Conservation (phyloP, 2,329 filamentous ascomycete species). For the Hansfordia pulvinata region DNA sequence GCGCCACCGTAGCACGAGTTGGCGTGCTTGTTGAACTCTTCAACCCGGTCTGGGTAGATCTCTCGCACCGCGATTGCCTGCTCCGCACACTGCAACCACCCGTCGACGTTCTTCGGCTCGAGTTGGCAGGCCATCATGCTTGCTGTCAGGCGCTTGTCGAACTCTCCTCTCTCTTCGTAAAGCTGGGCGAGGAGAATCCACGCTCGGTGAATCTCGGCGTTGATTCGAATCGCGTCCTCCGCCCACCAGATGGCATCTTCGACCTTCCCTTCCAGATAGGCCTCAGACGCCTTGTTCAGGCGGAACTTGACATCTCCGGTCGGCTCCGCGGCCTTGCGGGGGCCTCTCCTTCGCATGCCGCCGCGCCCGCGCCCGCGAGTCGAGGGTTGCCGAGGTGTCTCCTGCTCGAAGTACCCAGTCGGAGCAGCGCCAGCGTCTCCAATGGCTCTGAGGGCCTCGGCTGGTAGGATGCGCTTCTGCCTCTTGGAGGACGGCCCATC, state of each 20-base stretch:
- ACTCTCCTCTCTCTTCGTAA: conserved; percentile 44
- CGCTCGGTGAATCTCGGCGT: conserved; percentile 51
- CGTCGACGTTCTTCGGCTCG: conserved; percentile 42
- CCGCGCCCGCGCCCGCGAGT: too few species aligned
- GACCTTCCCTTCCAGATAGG: conserved; percentile 50
- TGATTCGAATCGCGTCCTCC: conserved; percentile 53
- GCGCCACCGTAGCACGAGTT: conserved; percentile 46
- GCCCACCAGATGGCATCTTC: conserved; percentile 43
- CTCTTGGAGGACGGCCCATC: too few species aligned
- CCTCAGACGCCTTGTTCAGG: conserved; percentile 52
- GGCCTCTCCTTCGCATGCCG: conserved; percentile 24
- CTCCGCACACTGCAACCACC: conserved; percentile 46
- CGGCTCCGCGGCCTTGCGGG: conserved; percentile 50
- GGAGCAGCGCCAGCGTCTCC: too few species aligned
- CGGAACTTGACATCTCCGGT: conserved; percentile 58
- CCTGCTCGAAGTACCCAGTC: too few species aligned
- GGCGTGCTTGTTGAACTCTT: conserved; percentile 36
- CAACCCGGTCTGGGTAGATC: conserved; percentile 28
- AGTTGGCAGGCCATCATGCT: conserved; percentile 50
- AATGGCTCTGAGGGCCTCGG: too few species aligned
- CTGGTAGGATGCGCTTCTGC: too few species aligned
- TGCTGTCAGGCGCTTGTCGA: conserved; percentile 42
- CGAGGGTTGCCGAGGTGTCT: too few species aligned
- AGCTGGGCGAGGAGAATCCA: conserved; percentile 50
- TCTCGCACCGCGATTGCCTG: conserved; percentile 38